Base-by-base conservation (phyloP, 2,329 filamentous ascomycete genomes). In the Aspergillus fischeri region DNA sequence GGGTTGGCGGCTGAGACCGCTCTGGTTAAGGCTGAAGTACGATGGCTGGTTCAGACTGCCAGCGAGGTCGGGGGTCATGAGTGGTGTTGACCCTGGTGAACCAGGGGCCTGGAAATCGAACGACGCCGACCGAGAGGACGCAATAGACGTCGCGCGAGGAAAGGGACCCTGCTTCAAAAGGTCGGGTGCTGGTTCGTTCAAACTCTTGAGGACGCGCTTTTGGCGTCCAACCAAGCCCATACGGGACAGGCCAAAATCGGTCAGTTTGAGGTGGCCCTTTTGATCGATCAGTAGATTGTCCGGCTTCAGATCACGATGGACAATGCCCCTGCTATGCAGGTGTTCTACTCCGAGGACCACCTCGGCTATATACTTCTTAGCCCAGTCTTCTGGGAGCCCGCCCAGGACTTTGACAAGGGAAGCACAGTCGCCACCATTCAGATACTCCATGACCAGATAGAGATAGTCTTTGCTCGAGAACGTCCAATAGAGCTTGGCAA, bases 381-480 rank as follows among this genome's bases (percentile, higher is more conserved):
- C 92, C 95, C 95, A 99, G 65, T 97, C 93, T 77, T 99, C 95
- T 0, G 92, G 90, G 24, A 99, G 81, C 2, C 91, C 92, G 29
- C 92, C 92, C 1, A 99, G 82, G 27, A 96, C 87, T 72, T 97
- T 99, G 77, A 97, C 94, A 53, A 99, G 81, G 5, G 94, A 96
- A 51, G 95, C 94, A 71, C 93, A 99, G 69, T 99, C 94, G 49
- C 94, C 94, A 38, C 94, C 94, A 66, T 97, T 99, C 57, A 99
- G 82, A 75, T 99, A 99, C 71, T 99, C 94, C 94, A 99, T 99
- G 25, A 99, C 94, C 58, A 99, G 82, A 71, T 97, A 99, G 25
- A 99, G 86, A 70, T 97, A 99, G 70, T 99, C 94, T 71, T 99
- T 99, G 81, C 93, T 99, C 3, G 94, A 96, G 70, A 99, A 99